These are phyloP conservation scores for Heimioporus sp. DNA, from an alignment of 768 basidiomycete species.

Conservation along the genomic window DNA sequence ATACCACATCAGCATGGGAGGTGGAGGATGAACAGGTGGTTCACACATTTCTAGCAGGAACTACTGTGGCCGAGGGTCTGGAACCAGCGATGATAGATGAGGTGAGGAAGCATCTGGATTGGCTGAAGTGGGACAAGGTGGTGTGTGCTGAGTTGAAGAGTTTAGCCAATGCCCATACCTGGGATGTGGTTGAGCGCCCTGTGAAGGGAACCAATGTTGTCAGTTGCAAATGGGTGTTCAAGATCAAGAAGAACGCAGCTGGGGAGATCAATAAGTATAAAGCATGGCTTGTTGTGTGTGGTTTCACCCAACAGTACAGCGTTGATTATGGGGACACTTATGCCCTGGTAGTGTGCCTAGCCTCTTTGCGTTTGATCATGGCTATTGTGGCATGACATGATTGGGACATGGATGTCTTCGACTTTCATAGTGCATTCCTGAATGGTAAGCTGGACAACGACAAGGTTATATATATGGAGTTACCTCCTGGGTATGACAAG, in stretches of 20 bases:
- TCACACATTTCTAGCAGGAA: too few species aligned
- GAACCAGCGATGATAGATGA: background rate
- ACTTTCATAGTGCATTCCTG: background rate
- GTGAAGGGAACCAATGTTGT: background rate
- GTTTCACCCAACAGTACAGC: background rate
- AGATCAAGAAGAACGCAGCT: background rate
- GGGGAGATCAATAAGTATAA: background rate
- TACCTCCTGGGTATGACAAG: background rate
- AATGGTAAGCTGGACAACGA: too few species aligned
- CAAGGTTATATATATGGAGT: background rate
- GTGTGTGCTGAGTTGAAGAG: background rate
- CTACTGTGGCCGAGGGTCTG: too few species aligned
- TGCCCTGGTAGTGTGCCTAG: too few species aligned
- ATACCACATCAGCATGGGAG: too few species aligned
- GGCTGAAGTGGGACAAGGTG: background rate
- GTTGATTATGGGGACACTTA: background rate
- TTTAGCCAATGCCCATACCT: background rate
- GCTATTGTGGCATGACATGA: background rate
- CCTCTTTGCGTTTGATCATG: too few species aligned
- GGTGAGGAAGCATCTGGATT: background rate
- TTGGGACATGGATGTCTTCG: background rate
- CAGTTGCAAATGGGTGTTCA: conserved; percentile 5
- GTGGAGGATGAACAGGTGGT: too few species aligned
- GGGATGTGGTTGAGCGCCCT: background rate
- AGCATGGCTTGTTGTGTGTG: background rate